These are phyloP conservation scores for Amphibolis antarctica DNA, from an alignment of 106 monocot species.

Conservation along the genomic window DNA sequence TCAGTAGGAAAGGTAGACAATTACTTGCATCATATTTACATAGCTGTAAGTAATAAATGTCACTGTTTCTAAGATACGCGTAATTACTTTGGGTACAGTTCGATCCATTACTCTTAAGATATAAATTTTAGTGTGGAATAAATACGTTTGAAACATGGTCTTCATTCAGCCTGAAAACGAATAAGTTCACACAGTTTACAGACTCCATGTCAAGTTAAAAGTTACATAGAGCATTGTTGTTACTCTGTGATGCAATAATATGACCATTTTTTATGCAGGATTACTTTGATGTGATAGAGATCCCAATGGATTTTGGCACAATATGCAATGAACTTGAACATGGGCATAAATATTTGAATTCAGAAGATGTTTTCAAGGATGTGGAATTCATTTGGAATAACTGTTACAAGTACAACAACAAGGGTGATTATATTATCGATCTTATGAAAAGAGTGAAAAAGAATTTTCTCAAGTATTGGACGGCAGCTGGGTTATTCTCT, in stretches of 20 bases:
- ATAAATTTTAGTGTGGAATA: no score
- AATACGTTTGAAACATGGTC: no score
- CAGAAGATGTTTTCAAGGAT: constrained; percentile 76
- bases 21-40: no score
- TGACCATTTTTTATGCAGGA: constrained; percentile 37
- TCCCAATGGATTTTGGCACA: constrained; percentile 95
- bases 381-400: constrained; percentile 93
- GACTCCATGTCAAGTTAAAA: neutral
- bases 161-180: no score
- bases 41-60: no score
- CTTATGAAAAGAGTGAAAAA: constrained; percentile 97
- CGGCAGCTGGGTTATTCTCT: constrained; percentile 55
- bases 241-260: neutral
- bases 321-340: constrained; percentile 66
- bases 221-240: neutral
- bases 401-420: constrained; percentile 88
- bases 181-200: neutral
- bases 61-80: no score
- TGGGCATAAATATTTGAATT: constrained; percentile 69
- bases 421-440: constrained; percentile 88
- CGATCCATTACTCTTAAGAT: no score
- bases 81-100: no score
- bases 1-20: no score
- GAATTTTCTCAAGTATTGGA: constrained; percentile 91
- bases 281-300: constrained; percentile 94